Evolutionary conservation across 306 rosid species (phyloP), one percentile per base, ranked within the genome.

Genomic region (Trifolium repens): DNA sequence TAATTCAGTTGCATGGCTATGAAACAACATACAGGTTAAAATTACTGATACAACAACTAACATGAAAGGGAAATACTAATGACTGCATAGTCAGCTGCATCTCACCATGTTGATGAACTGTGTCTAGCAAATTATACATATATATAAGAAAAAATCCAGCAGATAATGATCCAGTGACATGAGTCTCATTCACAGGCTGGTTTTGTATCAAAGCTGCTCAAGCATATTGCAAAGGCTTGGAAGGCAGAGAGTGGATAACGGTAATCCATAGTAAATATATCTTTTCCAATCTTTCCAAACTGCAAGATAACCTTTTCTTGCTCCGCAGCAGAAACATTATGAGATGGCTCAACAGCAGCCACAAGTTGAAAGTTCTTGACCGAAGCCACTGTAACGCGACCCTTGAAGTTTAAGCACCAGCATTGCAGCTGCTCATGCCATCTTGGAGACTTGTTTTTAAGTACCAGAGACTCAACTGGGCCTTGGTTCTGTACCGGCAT

Each of bases 371-470:
- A 91, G 82, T 94, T 94, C 85, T 90, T 89, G 14, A 89, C 97
- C 9, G 98, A 93, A 10, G 98, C 97, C 74, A 91, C 98, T 0
- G 97, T 91, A 59, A 87, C 97, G 13, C 97, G 90, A 22, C 97
- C 96, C 66, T 84, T 86, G 86, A 94, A 94, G 71, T 90, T 90
- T 58, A 94, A 85, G 88, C 97, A 91, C 97, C 97, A 94, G 78
- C 94, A 90, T 34, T 90, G 97, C 47, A 92, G 84, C 78, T 91
- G 94, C 77, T 94, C 98, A 47, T 94, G 97, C 97, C 97, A 94
- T 82, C 96, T 79, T 47, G 97, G 97, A 80, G 91, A 85, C 87
- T 91, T 91, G 80, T 88, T 89, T 80, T 91, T 89, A 50, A 91
- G 89, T 65, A 80, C 80, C 70, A 91, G 83, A 5, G 91, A 80